These are phyloP conservation scores for Hypoxylon rubiginosum DNA, from an alignment of 2,329 filamentous ascomycete genomes.

Conservation along the genomic window DNA sequence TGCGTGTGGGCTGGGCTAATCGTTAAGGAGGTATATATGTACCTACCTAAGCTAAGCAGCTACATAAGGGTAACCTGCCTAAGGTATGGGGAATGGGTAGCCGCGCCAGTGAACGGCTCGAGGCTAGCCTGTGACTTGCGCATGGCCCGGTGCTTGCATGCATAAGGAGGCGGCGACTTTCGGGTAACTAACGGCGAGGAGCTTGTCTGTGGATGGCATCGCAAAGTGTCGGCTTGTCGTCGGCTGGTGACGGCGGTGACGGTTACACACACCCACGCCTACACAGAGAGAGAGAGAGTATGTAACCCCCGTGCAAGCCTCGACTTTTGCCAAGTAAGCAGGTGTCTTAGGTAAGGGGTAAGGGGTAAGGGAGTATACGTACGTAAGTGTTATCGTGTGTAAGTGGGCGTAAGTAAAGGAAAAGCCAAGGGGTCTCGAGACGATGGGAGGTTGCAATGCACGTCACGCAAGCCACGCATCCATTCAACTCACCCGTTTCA, in stretches of 20 bases:
- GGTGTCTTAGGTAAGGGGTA: neutral
- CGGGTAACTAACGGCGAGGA: constrained; percentile 7
- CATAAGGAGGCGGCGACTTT: neutral
- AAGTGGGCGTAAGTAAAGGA: neutral
- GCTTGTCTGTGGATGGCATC: constrained; percentile 9
- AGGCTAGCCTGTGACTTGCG: neutral
- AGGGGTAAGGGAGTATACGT: neutral
- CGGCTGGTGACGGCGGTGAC: neutral
- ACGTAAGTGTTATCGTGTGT: neutral
- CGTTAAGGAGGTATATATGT: neutral
- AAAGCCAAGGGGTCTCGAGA: neutral
- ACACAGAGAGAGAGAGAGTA: neutral
- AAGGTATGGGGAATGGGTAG: neutral
- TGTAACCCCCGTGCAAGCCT: neutral
- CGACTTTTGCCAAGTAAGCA: neutral
- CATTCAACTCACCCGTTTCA: neutral
- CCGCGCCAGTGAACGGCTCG: neutral
- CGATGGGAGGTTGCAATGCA: neutral
- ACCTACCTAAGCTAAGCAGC: too few relatives aligned
- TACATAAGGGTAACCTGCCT: too few relatives aligned
- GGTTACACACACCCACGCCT: too few relatives aligned
- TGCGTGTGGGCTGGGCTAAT: neutral
- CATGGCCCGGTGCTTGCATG: neutral
- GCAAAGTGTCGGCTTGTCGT: constrained; percentile 24
- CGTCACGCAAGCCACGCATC: constrained; percentile 1